Evolutionary conservation across 192 early-diverging fungal species (phyloP), one percentile per base, ranked within the genome.

Genomic region (Obelidium mucronatum): DNA sequence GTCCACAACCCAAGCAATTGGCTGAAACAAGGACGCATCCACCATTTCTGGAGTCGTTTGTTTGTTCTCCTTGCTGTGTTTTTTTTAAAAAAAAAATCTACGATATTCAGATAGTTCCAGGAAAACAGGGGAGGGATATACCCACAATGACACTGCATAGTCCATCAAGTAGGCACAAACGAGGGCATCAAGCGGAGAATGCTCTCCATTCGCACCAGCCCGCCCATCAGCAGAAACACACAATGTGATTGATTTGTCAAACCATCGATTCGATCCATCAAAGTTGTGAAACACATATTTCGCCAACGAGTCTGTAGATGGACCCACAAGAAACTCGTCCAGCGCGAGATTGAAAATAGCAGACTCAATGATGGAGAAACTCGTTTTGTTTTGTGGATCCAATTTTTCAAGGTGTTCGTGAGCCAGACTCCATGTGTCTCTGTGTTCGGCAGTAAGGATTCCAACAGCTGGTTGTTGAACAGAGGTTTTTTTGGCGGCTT

Each of bases 251-350:
- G 84, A 85, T 79, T 95, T 97, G 81, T 97, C 95, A 73, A 92
- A 94, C 95, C 95, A 97, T 2, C 95, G 86, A 76, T 97, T 97
- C 80, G 88, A 90, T 2, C 92, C 94, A n/a, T 79, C 81, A 26
- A 82, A 75, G 4, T 86, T 89, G 70, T 93, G 90, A 76, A 92
- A 89, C 0, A 70, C 60, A 39, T 83, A 81, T 69, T 69, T 72
- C 19, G 70, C 70, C n/a, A 72, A 37, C 11, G 13, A 52, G 37
- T 54, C 51, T 17, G 52, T 72, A 17, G 35, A 24, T 2, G 70
- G 70, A 33, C 70, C 70, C 19, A 80, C 73, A 31, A 76, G 77
- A 59, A 86, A 87, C 59, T 94, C 92, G 79, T 97, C 96, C 0
- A 97, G 81, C 1, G 85, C 86, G 31, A 96, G 78, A 15, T 86